Evolutionary conservation across 164 flowering plant species (phyloP), one percentile per base, ranked within the genome.

Genomic region (Aristolochia californica): DNA sequence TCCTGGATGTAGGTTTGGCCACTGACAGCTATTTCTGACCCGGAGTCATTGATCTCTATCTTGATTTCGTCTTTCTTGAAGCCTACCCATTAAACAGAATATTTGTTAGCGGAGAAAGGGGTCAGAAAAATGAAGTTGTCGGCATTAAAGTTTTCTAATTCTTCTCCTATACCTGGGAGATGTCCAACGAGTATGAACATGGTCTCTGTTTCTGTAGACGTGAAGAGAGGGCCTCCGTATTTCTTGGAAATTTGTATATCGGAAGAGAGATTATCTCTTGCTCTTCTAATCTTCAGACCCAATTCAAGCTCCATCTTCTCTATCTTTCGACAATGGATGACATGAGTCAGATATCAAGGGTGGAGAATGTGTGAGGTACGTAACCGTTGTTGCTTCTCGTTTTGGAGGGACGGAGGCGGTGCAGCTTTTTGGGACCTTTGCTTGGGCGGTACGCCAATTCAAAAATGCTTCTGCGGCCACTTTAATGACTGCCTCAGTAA

Each of bases 261-360:
- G 7, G 56, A 53, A 13, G 56, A 13, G 56, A 34, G 10, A n/a
- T 21, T 17, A 13, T 54, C 56, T 27, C 56, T 54, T 5, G 56
- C 22, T 54, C 56, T 28, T 43, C 43, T 28, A 34, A 53, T 53
- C 27, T 53, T 53, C 5, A 54, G 56, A 15, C 56, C 56, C 56
- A 54, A 27, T 17, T 54, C 56, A 16, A 27, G 17, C 28, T 54
- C 56, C 56, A 54, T 27, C 15, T 25, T 27, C 14, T 28, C 28
- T 27, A 1, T 9, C 56, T 16, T 22, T 22, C 40, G 10, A 34
- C 40, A 34, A 34, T 34, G 40, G 40, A 1, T 1, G 40, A 34
- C 40, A 34, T 34, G 5, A 34, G 40, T 34, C 10, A 7, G 40
- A 34, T 34, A 34, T 34, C 40, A 34, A 12, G 40, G 40, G 10